Conservation (phyloP, 306 rosid genomes). For the Ormosia emarginata region DNA sequence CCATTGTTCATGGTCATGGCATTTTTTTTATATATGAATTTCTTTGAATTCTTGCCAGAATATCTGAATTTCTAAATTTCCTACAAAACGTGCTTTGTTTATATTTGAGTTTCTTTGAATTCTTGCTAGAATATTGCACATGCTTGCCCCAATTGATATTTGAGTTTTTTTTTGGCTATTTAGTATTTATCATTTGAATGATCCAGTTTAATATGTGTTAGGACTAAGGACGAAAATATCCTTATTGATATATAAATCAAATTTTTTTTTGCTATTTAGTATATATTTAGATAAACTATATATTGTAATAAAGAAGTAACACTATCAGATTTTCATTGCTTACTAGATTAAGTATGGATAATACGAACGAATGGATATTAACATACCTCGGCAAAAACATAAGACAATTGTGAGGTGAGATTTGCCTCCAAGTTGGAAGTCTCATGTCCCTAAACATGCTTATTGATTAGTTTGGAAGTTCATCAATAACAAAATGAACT, state of each 20-base stretch:
- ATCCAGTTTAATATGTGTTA: neutral
- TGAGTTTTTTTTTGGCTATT: no score
- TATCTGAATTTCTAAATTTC: no score
- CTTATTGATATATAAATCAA: neutral
- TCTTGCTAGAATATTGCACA: no score
- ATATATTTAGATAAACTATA: neutral
- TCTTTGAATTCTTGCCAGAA: no score
- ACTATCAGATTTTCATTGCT: neutral
- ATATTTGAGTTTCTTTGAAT: no score
- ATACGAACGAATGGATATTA: neutral
- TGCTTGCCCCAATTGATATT: no score
- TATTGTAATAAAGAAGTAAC: neutral
- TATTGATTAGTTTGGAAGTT: neutral
- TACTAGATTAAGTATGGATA: constrained; percentile 10
- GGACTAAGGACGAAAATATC: neutral
- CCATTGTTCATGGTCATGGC: no score
- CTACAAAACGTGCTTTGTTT: no score
- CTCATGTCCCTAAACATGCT: constrained; percentile 17
- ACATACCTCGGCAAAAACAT: constrained; percentile 38
- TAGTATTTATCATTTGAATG: no score
- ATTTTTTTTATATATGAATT: no score
- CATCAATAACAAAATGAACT: neutral
- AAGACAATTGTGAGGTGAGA: constrained; percentile 18
- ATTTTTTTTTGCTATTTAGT: neutral
- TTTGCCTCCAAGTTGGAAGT: constrained; percentile 10